These are phyloP conservation scores for Talaromyces liani DNA, from an alignment of 495 filamentous ascomycete species.

Conservation along the genomic window DNA sequence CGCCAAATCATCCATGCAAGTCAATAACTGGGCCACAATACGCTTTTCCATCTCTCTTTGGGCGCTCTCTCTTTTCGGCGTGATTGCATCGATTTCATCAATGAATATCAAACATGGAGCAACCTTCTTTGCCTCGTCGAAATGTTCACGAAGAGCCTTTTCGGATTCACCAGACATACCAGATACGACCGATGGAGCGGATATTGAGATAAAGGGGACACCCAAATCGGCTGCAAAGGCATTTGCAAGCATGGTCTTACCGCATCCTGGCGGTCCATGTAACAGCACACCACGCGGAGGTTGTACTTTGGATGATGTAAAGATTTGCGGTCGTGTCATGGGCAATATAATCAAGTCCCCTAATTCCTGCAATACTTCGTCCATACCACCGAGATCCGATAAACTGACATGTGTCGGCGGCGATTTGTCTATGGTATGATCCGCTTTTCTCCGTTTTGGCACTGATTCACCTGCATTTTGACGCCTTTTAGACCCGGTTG, in stretches of 20 bases:
- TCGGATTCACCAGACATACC: slow-evolving; percentile 97
- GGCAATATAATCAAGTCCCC: slow-evolving; percentile 78
- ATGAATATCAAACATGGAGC: slow-evolving; percentile 93
- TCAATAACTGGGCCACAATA: slow-evolving; percentile 89
- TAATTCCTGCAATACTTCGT: slow-evolving; percentile 67
- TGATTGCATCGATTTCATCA: slow-evolving; percentile 94
- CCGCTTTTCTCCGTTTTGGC: slow-evolving; percentile 57
- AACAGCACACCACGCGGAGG: slow-evolving; percentile 83
- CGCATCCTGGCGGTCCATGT: slow-evolving; percentile 90
- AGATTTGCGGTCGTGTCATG: slow-evolving; percentile 64
- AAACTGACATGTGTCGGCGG: slow-evolving; percentile 73
- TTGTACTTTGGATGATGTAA: slow-evolving; percentile 50
- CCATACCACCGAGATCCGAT: slow-evolving; percentile 78
- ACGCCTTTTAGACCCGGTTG: slow-evolving; percentile 36
- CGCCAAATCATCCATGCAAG: slow-evolving; percentile 79
- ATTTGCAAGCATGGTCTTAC: slow-evolving; percentile 90
- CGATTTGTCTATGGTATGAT: slow-evolving; percentile 48
- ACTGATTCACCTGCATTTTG: slow-evolving; percentile 61
- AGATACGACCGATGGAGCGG: slow-evolving; percentile 81
- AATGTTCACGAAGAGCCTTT: slow-evolving; percentile 85
- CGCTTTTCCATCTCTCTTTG: slow-evolving; percentile 95
- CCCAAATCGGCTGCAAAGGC: slow-evolving; percentile 83
- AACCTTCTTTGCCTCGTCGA: slow-evolving; percentile 77
- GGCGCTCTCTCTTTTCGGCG: slow-evolving; percentile 88
- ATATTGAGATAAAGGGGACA: slow-evolving; percentile 80